phyloP scores from a whole-genome alignment of 2,329 filamentous ascomycete species.

The Alternaria sp. region DNA sequence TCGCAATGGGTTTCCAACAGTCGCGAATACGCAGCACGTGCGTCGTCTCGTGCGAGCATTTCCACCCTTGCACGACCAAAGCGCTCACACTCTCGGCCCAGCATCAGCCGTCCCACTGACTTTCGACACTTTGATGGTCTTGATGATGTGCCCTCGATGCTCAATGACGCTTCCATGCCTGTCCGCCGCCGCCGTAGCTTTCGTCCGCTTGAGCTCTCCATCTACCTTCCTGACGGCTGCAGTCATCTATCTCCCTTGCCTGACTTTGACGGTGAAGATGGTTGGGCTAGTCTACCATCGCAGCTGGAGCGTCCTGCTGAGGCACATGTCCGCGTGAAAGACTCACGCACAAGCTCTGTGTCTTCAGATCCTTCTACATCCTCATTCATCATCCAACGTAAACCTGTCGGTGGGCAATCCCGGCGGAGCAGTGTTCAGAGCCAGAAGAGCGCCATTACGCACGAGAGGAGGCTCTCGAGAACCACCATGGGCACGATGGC shows the following conservation, averaged over 20 bases:
- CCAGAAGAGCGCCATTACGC: slow-evolving; percentile 29
- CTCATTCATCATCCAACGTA: slow-evolving; percentile 44
- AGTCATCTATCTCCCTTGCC: slow-evolving; percentile 51
- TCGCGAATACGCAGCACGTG: slow-evolving; percentile 48
- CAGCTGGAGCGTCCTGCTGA: slow-evolving; percentile 44
- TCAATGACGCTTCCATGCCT: slow-evolving; percentile 44
- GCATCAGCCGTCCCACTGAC: slow-evolving; percentile 49
- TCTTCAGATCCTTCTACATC: slow-evolving; percentile 38
- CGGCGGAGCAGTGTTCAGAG: slow-evolving; percentile 44
- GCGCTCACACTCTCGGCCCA: slow-evolving; percentile 47
- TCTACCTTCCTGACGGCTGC: slow-evolving; percentile 47
- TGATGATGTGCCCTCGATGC: slow-evolving; percentile 45
- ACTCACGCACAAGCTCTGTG: slow-evolving; percentile 40
- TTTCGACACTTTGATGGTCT: slow-evolving; percentile 49
- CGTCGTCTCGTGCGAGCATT: slow-evolving; percentile 47
- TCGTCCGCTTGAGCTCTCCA: slow-evolving; percentile 52
- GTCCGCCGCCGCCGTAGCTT: slow-evolving; percentile 48
- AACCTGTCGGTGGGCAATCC: slow-evolving; percentile 44
- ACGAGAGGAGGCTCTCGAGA: slow-evolving; percentile 34
- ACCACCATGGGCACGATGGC: slow-evolving; percentile 35
- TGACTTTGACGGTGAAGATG: slow-evolving; percentile 45
- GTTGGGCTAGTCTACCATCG: slow-evolving; percentile 38
- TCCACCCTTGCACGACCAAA: slow-evolving; percentile 44
- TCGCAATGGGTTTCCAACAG: slow-evolving; percentile 50
- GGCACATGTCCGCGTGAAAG: slow-evolving; percentile 45